Evolutionary conservation across 345 rosid genomes (phyloP).

Genomic region (Ceriops decandra): DNA sequence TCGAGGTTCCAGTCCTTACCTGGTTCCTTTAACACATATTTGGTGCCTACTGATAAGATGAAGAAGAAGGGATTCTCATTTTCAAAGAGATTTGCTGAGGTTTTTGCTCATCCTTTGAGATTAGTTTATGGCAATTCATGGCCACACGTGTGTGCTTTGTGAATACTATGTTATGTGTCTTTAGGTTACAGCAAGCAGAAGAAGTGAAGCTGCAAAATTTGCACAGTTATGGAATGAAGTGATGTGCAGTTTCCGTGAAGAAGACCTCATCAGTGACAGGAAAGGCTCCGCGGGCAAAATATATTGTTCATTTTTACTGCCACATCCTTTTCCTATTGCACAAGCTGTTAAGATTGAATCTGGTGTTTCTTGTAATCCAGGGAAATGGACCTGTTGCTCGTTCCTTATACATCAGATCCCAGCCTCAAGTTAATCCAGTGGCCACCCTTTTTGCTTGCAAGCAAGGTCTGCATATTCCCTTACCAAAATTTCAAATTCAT

Average conservation of each 20-base stretch:
- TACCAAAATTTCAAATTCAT: background rate
- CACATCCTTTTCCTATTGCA: constrained; percentile 9
- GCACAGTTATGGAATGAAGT: constrained; percentile 99
- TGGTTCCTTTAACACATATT: constrained; percentile 75
- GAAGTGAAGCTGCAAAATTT: constrained; percentile 98
- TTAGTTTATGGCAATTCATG: constrained; percentile 7
- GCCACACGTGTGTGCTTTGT: background rate
- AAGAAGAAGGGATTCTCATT: constrained; percentile 83
- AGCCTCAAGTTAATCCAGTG: constrained; percentile 92
- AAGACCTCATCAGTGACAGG: constrained; percentile 97
- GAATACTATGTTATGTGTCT: constrained; percentile 11
- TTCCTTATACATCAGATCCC: constrained; percentile 90
- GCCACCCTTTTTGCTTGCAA: constrained; percentile 97
- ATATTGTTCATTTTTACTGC: constrained; percentile 10
- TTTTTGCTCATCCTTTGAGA: constrained; percentile 23
- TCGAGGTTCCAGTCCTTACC: constrained; percentile 95
- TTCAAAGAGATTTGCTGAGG: constrained; percentile 82
- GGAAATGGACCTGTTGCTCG: constrained; percentile 95
- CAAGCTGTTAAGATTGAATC: constrained; percentile 23
- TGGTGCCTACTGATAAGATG: constrained; percentile 83
- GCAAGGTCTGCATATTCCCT: constrained; percentile 63
- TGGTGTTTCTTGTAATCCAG: constrained; percentile 39
- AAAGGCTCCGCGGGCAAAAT: constrained; percentile 31
- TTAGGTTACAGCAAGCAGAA: constrained; percentile 78
- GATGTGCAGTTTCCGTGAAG: constrained; percentile 93